Conservation (phyloP, 176 grass and related monocot genomes). For the Thalia dealbata region DNA sequence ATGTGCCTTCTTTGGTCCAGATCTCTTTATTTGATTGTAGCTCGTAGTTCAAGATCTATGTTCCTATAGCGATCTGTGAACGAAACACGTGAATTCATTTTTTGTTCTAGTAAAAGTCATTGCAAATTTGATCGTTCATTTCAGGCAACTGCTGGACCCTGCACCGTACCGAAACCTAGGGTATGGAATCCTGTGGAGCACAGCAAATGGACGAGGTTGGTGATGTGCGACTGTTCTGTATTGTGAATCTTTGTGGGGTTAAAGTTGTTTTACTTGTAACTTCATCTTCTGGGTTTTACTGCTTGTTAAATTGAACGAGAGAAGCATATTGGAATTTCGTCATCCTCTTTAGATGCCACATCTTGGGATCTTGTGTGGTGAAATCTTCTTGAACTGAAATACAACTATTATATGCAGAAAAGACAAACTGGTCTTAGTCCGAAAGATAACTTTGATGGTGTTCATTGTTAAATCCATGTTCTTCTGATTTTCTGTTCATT, state of each 20-base stretch:
- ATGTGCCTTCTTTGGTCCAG: background rate
- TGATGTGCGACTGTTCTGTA: background rate
- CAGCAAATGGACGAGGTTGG: conserved; percentile 17
- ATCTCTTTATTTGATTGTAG: background rate
- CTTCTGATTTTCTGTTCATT: background rate
- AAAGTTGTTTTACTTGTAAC: background rate
- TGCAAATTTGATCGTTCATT: background rate
- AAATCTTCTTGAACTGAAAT: too few species aligned
- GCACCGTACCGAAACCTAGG: conserved; percentile 10
- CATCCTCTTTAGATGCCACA: background rate
- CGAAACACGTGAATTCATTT: background rate
- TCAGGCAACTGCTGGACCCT: conserved; percentile 15
- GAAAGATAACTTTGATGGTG: too few species aligned
- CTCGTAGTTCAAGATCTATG: background rate
- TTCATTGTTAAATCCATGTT: background rate
- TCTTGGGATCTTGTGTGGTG: too few species aligned
- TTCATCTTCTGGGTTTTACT: background rate
- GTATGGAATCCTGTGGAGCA: conserved; percentile 13
- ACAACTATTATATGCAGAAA: too few species aligned
- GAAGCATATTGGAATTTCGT: background rate
- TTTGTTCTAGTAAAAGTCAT: background rate
- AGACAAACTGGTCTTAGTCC: too few species aligned
- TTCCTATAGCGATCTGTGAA: background rate
- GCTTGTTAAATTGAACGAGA: background rate
- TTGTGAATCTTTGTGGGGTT: background rate